Percentiles rank a stretch among this genome's conserved stretches.
phyloP scores from a whole-genome alignment of 129 eudicot genomes.

The Escallonia rubra region DNA sequence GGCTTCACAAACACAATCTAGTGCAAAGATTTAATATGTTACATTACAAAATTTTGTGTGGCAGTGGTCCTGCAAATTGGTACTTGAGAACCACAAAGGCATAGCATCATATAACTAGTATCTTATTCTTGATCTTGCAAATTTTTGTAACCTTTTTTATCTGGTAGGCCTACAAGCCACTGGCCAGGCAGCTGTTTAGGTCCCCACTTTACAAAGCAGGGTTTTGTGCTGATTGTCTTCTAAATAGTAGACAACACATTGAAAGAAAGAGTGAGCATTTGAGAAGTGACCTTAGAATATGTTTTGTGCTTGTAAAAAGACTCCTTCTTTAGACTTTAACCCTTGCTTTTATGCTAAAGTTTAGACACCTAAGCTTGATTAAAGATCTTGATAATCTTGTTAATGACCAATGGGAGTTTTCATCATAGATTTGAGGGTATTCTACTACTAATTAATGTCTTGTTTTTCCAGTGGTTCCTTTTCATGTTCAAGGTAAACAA shows the following conservation, averaged over 20 bases:
- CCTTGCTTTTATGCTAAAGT: conserved; percentile 20
- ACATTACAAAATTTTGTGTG: no score
- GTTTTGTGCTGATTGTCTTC: conserved; percentile 42
- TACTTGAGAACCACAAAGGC: not conserved
- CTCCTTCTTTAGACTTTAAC: conserved; percentile 35
- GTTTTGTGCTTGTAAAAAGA: conserved; percentile 10
- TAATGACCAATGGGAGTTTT: not conserved
- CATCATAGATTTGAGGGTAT: no score
- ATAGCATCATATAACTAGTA: no score
- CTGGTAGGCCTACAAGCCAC: conserved; percentile 2
- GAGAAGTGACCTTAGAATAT: conserved; percentile 1
- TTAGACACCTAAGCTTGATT: conserved; percentile 25
- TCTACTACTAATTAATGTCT: no score
- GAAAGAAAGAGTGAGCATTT: not conserved
- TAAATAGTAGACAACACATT: conserved; percentile 35
- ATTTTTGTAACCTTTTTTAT: not conserved
- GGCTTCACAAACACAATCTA: not conserved
- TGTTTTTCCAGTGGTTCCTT: no score
- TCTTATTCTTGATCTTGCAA: no score
- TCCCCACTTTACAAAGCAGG: conserved; percentile 48
- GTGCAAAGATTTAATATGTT: not conserved
- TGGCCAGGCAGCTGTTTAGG: conserved; percentile 31
- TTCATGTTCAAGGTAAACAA: no score
- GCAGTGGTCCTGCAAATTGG: not conserved
- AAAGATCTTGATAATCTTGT: conserved; percentile 25